A percentile compares a stretch with the other conserved stretches of the same genome.
Evolutionary conservation across 2,329 filamentous ascomycete species (phyloP).

Genomic region (Aschersonia sp.): DNA sequence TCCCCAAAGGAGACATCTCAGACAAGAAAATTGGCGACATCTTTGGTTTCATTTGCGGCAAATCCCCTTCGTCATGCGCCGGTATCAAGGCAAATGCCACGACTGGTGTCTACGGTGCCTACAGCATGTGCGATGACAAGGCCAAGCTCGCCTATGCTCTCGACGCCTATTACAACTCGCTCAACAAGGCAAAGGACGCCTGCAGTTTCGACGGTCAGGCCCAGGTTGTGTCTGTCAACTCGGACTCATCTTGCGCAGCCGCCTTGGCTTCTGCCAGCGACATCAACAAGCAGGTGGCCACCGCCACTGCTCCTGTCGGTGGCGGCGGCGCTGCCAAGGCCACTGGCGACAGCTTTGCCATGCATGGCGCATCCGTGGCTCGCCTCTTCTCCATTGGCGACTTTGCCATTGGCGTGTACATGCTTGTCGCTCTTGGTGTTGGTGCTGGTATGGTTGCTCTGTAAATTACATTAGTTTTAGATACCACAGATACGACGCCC

Average conservation of each 20-base stretch:
- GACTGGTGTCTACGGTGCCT: slow-evolving; percentile 58
- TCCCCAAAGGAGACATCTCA: slow-evolving; percentile 42
- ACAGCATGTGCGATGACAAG: slow-evolving; percentile 58
- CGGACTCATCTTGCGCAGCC: slow-evolving; percentile 37
- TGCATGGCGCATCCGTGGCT: slow-evolving; percentile 13
- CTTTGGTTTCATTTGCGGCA: slow-evolving; percentile 62
- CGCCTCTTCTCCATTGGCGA: slow-evolving; percentile 30
- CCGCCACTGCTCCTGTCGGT: slow-evolving; percentile 3
- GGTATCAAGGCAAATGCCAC: slow-evolving; percentile 55
- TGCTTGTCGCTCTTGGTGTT: slow-evolving; percentile 33
- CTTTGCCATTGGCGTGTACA: slow-evolving; percentile 33
- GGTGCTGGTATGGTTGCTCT: slow-evolving; percentile 39
- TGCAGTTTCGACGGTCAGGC: slow-evolving; percentile 61
- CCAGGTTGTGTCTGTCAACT: slow-evolving; percentile 31
- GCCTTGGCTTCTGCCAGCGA: slow-evolving; percentile 50
- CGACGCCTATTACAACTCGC: slow-evolving; percentile 53
- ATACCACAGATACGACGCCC: too few relatives aligned
- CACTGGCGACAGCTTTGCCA: slow-evolving; percentile 3
- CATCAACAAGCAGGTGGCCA: slow-evolving; percentile 21
- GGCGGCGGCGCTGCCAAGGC: slow-evolving; percentile 3
- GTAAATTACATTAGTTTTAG: slow-evolving; percentile 18
- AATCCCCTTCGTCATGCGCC: slow-evolving; percentile 38
- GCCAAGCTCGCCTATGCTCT: slow-evolving; percentile 62
- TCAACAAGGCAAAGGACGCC: slow-evolving; percentile 38
- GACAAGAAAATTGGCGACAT: slow-evolving; percentile 47